These are phyloP conservation scores for Lithohypha guttulata DNA, from an alignment of 2,329 filamentous ascomycete genomes.

Conservation along the genomic window DNA sequence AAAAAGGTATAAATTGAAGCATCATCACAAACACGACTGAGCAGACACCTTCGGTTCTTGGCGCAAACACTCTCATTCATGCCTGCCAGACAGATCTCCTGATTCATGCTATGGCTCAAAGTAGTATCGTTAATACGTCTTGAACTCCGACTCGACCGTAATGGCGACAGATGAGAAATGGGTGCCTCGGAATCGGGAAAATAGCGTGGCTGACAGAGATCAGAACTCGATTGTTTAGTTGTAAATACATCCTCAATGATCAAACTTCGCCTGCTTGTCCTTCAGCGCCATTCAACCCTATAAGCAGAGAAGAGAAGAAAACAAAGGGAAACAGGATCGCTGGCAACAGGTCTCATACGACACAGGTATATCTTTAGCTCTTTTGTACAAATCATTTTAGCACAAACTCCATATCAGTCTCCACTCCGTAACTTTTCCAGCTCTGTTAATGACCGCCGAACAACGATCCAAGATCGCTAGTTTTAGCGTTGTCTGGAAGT, in stretches of 20 bases:
- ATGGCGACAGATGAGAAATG: not conserved
- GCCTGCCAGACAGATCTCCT: not conserved
- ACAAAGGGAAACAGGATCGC: not conserved
- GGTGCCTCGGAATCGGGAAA: no score
- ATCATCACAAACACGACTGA: no score
- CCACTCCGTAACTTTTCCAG: not conserved
- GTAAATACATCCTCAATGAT: no score
- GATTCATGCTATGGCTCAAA: not conserved
- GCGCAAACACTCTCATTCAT: not conserved
- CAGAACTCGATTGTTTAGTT: no score
- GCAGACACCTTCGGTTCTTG: no score
- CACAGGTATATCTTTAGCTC: not conserved
- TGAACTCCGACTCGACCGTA: not conserved
- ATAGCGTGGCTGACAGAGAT: no score
- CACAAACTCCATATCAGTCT: not conserved
- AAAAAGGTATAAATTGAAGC: no score
- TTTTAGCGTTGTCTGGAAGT: conserved; percentile 32
- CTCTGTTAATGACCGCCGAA: no score
- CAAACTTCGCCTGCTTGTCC: no score
- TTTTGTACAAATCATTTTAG: not conserved
- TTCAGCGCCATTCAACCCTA: no score
- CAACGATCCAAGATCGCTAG: no score
- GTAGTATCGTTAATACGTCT: not conserved
- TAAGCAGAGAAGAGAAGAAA: not conserved
- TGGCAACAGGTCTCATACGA: not conserved